phyloP scores from a whole-genome alignment of 2,329 filamentous ascomycete species.

The Microdochium paspali region DNA sequence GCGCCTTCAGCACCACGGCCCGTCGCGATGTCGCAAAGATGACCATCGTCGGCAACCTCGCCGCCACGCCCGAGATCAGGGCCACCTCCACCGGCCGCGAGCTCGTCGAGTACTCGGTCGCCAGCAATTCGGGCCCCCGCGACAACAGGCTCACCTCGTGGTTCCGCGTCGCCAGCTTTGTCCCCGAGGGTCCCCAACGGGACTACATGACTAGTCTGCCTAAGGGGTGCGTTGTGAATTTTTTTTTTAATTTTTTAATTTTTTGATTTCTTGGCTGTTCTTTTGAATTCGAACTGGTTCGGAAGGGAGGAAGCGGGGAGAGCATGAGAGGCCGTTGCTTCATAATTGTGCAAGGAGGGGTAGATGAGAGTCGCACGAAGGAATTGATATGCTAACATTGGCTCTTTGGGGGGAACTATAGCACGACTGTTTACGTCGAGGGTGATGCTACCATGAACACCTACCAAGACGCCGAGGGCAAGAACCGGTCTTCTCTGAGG shows the following conservation, averaged over 20 bases:
- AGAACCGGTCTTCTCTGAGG: slow-evolving; percentile 53
- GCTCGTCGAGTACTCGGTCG: slow-evolving; percentile 69
- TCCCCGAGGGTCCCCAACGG: slow-evolving; percentile 54
- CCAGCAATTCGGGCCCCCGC: slow-evolving; percentile 52
- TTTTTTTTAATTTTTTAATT: too few species aligned
- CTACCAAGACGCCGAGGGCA: slow-evolving; percentile 64
- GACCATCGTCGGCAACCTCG: slow-evolving; percentile 79
- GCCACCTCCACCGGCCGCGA: slow-evolving; percentile 63
- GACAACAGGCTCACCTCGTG: slow-evolving; percentile 74
- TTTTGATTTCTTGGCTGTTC: neutral
- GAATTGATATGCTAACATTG: neutral
- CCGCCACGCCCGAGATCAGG: slow-evolving; percentile 65
- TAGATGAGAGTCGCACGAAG: too few species aligned
- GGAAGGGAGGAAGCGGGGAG: too few species aligned
- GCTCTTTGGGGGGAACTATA: slow-evolving; percentile 23
- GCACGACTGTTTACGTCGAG: slow-evolving; percentile 73
- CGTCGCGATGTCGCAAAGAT: slow-evolving; percentile 64
- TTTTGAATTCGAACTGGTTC: neutral
- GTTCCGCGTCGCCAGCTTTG: slow-evolving; percentile 73
- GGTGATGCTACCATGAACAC: slow-evolving; percentile 63
- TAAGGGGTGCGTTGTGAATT: slow-evolving; percentile 85
- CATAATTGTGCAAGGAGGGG: too few species aligned
- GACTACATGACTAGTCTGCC: slow-evolving; percentile 65
- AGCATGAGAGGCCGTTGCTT: too few species aligned
- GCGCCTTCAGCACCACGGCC: slow-evolving; percentile 69